These are phyloP conservation scores for Galerina sulciceps DNA, from an alignment of 768 basidiomycete genomes.

Conservation along the genomic window DNA sequence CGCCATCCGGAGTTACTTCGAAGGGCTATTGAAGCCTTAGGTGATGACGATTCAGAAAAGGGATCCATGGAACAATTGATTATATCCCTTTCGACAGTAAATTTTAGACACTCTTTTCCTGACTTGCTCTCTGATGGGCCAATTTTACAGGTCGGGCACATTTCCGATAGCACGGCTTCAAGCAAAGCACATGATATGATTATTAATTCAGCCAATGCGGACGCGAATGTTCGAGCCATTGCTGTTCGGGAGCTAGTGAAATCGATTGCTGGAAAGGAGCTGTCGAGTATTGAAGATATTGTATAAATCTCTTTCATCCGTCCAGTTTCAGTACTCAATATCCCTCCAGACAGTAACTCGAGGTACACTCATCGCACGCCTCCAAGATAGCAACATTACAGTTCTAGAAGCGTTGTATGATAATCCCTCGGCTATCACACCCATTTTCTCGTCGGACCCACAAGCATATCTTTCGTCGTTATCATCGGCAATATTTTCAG, in stretches of 20 bases:
- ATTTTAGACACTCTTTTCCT: slow-evolving; percentile 13
- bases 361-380: slow-evolving; percentile 68
- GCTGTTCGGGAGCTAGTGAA: slow-evolving; percentile 63
- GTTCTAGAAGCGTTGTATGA: slow-evolving; percentile 76
- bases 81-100: slow-evolving; percentile 62
- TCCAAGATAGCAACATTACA: slow-evolving; percentile 62
- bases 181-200: slow-evolving; percentile 42
- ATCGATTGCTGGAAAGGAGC: slow-evolving; percentile 33
- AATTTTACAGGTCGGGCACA: slow-evolving; percentile 11
- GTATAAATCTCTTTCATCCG: slow-evolving; percentile 33
- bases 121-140: neutral
- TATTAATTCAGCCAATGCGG: slow-evolving; percentile 64
- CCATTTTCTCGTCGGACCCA: slow-evolving; percentile 45
- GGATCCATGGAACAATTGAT: slow-evolving; percentile 57
- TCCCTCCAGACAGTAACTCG: slow-evolving; percentile 53
- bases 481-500: slow-evolving; percentile 35
- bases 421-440: slow-evolving; percentile 47
- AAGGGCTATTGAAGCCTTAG: slow-evolving; percentile 39
- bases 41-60: slow-evolving; percentile 38
- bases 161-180: slow-evolving; percentile 10
- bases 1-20: slow-evolving; percentile 60
- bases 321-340: neutral
- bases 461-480: slow-evolving; percentile 52
- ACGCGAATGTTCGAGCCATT: slow-evolving; percentile 57
- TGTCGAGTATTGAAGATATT: slow-evolving; percentile 40